Evolutionary conservation across 78 protist genomes (phyloP).

Genomic region (Dictyostelium capitatum): DNA sequence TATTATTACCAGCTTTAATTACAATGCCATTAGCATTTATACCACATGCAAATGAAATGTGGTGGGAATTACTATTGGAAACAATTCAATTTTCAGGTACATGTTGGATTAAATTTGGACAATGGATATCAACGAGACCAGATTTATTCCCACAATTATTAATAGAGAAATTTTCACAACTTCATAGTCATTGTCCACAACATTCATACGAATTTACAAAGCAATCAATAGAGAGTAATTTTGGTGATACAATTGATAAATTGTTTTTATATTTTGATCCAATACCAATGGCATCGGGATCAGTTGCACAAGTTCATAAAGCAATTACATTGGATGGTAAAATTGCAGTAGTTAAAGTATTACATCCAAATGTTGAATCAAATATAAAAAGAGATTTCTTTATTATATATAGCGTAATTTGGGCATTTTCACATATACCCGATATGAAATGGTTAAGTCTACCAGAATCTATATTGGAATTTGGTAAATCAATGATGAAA

Average conservation of each 20-base stretch:
- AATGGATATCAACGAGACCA: slow-evolving; percentile 84
- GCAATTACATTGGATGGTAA: slow-evolving; percentile 53
- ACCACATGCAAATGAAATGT: slow-evolving; percentile 19
- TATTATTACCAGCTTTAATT: slow-evolving; percentile 22
- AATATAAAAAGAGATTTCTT: slow-evolving; percentile 50
- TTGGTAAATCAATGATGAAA: slow-evolving; percentile 75
- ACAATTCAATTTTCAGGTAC: slow-evolving; percentile 69
- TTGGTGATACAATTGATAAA: neutral
- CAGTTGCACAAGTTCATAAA: slow-evolving; percentile 85
- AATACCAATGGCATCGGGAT: slow-evolving; percentile 83
- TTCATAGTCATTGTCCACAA: slow-evolving; percentile 76
- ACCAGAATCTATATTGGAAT: slow-evolving; percentile 62
- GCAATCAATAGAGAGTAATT: slow-evolving; percentile 7
- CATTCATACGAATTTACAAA: slow-evolving; percentile 50
- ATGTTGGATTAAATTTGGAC: slow-evolving; percentile 85
- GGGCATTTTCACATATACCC: slow-evolving; percentile 65
- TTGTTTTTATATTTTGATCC: slow-evolving; percentile 57
- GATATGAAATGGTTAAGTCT: slow-evolving; percentile 70
- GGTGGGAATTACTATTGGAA: slow-evolving; percentile 55
- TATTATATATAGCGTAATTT: slow-evolving; percentile 46
- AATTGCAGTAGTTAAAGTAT: slow-evolving; percentile 77
- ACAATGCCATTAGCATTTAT: slow-evolving; percentile 34
- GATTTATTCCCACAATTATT: slow-evolving; percentile 72
- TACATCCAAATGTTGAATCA: slow-evolving; percentile 60
- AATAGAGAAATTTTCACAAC: slow-evolving; percentile 36